Conservation (phyloP, 768 basidiomycete species). For the Russula foetens region DNA sequence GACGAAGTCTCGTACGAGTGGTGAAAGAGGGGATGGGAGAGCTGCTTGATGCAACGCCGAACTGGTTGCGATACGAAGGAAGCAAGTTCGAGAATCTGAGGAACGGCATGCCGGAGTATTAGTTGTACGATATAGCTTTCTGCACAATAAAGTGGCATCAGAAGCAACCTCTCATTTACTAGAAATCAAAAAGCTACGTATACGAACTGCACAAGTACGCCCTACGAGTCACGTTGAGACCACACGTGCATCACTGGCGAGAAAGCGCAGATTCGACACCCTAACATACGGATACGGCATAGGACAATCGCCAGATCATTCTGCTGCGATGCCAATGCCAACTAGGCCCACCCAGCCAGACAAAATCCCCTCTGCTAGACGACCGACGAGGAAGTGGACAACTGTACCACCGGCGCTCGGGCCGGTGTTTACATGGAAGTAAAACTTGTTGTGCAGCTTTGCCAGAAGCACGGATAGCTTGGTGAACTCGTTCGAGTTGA, state of each 20-base stretch:
- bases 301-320: background rate
- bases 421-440: conserved; percentile 2
- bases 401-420: background rate
- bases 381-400: conserved; percentile 16
- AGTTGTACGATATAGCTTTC: background rate
- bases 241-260: background rate
- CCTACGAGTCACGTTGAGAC: background rate
- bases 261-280: background rate
- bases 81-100: conserved; percentile 78
- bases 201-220: background rate
- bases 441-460: conserved; percentile 14
- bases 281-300: background rate
- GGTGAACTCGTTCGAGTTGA: conserved; percentile 8
- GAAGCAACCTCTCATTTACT: background rate
- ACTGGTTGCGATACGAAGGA: conserved; percentile 74
- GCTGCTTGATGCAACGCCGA: conserved; percentile 31
- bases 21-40: conserved; percentile 41
- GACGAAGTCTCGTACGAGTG: conserved; percentile 60
- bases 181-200: background rate
- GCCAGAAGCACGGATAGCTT: conserved; percentile 15
- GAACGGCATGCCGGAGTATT: conserved; percentile 45
- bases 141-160: background rate
- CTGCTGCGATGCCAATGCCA: conserved; percentile 12
- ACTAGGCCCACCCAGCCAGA: conserved; percentile 18
- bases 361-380: conserved; percentile 10